Base-by-base conservation (phyloP, 345 rosid species). In the Ceriops tagal region DNA sequence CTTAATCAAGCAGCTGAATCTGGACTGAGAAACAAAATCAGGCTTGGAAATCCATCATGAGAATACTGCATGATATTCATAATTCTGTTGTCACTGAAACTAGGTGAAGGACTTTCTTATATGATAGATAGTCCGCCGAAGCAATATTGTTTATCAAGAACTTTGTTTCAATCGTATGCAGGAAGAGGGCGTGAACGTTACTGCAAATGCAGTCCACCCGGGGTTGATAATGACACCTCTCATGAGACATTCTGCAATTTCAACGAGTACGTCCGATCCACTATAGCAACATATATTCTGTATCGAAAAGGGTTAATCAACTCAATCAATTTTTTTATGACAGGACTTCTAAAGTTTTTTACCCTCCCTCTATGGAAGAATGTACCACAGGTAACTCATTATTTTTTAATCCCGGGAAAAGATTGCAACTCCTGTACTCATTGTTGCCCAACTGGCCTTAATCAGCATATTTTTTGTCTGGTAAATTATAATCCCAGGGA, bases 211-310 rank as follows among this genome's bases (percentile, higher is more conserved):
- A 6, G 84, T 90, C 39, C 99, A 95, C 62, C 99, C 99, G 1
- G 99, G 99, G 24, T 67, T 95, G 52, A 95, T 92, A 64, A 88
- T 89, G 96, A 95, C 99, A 0, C 85, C 86, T 75, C 96, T 95
- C 61, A 83, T 92, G 74, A 85, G 75, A 75, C 76, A 95, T 76
- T 80, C 89, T 24, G 78, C 86, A 27, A 16, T 82, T 31, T 27
- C 80, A 8, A 92, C 88, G 92, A 91, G 98, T 93, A 87, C 13
- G 90, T 67, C 58, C 49, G 13, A 22, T 34, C 20, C 51, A 6
- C 0, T 15, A 27, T 5, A 24, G 49, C 31, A 28, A 28, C 20
- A 13, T 22, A 24, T 65, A 1, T 22, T 28, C 27, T n/a, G 22
- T 18, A 18, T 13, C 16, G 19, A 3, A 43, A 3, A 43, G 49